A percentile compares a stretch with the other conserved stretches of the same genome.
Conservation (phyloP, 1,284 basidiomycete species). For the Cryptococcus floricola region DNA sequence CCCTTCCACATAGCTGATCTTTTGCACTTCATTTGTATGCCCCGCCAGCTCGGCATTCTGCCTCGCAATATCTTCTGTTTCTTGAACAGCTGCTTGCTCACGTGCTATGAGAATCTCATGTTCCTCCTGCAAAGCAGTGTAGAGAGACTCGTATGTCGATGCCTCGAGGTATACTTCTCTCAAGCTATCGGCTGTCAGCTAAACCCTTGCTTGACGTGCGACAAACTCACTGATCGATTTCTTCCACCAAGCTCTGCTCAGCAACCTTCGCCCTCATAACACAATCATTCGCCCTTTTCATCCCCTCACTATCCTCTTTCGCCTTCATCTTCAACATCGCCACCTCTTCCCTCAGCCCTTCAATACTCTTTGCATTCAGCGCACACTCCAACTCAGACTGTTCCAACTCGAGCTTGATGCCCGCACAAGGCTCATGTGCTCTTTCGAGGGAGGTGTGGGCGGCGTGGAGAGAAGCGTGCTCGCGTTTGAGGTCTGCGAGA, state of each 20-base stretch:
- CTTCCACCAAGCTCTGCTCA: conserved; percentile 33
- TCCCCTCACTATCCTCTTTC: conserved; percentile 18
- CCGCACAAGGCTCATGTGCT: conserved; percentile 18
- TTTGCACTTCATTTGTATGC: conserved; percentile 28
- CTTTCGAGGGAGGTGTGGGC: conserved; percentile 7
- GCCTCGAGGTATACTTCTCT: conserved; percentile 15
- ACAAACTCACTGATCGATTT: conserved; percentile 33
- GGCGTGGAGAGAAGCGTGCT: conserved; percentile 9
- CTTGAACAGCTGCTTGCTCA: conserved; percentile 24
- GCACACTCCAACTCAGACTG: conserved; percentile 2
- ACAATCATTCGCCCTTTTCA: conserved; percentile 29
- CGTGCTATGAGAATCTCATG: conserved; percentile 19
- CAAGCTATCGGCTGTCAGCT: conserved; percentile 14
- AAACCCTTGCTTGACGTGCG: not conserved
- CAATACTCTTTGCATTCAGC: conserved; percentile 6
- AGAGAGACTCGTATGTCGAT: conserved; percentile 19
- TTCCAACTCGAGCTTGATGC: not conserved
- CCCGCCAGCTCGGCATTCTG: conserved; percentile 32
- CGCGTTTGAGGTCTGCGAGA: conserved; percentile 11
- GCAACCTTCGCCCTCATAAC: conserved; percentile 25
- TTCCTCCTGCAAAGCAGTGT: conserved; percentile 20
- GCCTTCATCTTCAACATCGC: conserved; percentile 10
- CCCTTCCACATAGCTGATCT: conserved; percentile 36
- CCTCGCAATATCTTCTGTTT: conserved; percentile 21
- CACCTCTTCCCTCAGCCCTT: conserved; percentile 11